A percentile compares a stretch with the other conserved stretches of the same genome.
Evolutionary conservation across 805 yeast genomes (phyloP).

Genomic region (Kodamaea hsintzibuensis): DNA sequence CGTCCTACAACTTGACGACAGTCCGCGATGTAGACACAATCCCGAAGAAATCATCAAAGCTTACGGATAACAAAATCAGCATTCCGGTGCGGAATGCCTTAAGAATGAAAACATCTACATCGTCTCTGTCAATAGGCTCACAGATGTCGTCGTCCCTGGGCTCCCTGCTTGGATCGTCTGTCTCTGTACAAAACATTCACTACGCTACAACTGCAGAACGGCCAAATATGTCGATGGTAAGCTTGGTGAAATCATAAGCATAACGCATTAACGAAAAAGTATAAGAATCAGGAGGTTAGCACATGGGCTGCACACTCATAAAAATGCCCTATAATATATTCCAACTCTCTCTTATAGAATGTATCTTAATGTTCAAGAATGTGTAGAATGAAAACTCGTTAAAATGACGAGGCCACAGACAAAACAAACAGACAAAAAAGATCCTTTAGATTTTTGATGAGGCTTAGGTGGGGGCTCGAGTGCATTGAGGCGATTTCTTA

Average conservation of each 20-base stretch:
- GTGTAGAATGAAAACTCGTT: neutral
- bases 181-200: neutral
- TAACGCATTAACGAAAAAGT: neutral
- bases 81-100: slow-evolving; percentile 3
- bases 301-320: neutral
- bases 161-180: neutral
- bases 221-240: slow-evolving; percentile 5
- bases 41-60: slow-evolving; percentile 2
- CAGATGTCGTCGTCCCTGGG: neutral
- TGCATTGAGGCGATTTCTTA: neutral
- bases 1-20: slow-evolving; percentile 9
- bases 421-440: neutral
- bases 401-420: neutral
- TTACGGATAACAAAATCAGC: neutral
- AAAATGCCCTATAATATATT: neutral
- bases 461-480: neutral
- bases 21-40: slow-evolving; percentile 7
- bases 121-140: neutral
- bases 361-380: neutral
- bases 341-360: neutral
- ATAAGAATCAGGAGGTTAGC: neutral
- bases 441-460: neutral
- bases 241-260: slow-evolving; percentile 2
- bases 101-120: slow-evolving; percentile 1
- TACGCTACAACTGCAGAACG: slow-evolving; percentile 8